Percentiles rank a stretch among this genome's conserved stretches.
Evolutionary conservation across 1,284 basidiomycete species (phyloP).

Genomic region (Microbotryum lychnidis-dioicae): DNA sequence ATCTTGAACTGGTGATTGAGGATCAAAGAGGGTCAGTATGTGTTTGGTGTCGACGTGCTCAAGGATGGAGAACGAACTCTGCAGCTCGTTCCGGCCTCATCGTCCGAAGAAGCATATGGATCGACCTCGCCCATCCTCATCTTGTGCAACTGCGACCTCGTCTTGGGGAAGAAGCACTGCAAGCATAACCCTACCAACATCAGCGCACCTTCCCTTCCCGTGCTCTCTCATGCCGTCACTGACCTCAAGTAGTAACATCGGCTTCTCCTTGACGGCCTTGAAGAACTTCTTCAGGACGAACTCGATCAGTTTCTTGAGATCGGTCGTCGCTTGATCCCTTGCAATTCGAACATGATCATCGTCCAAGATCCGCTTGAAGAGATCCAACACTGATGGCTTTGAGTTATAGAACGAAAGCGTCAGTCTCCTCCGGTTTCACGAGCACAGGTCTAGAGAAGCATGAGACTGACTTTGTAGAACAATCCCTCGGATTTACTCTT

Average conservation of each 20-base stretch:
- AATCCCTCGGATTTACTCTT: slow-evolving; percentile 80
- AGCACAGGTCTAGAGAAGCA: neutral
- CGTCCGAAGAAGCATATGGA: slow-evolving; percentile 45
- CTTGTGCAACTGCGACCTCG: slow-evolving; percentile 21
- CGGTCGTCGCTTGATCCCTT: slow-evolving; percentile 66
- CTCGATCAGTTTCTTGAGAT: slow-evolving; percentile 70
- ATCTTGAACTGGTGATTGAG: slow-evolving; percentile 25
- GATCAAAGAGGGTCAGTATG: neutral
- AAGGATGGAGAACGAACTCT: neutral
- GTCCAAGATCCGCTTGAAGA: slow-evolving; percentile 74
- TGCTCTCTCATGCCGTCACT: neutral
- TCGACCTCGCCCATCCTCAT: slow-evolving; percentile 23
- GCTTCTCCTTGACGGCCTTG: slow-evolving; percentile 69
- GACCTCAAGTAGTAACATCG: slow-evolving; percentile 76
- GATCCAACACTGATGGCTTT: slow-evolving; percentile 71
- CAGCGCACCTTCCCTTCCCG: too few relatives aligned
- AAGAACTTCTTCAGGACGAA: slow-evolving; percentile 84
- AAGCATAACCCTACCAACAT: neutral
- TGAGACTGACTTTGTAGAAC: slow-evolving; percentile 63
- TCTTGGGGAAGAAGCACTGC: slow-evolving; percentile 81
- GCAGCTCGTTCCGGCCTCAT: slow-evolving; percentile 39
- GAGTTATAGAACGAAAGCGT: slow-evolving; percentile 5
- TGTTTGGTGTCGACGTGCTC: too few relatives aligned
- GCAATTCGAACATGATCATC: slow-evolving; percentile 62
- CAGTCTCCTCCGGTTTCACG: neutral